A percentile compares a stretch with the other conserved stretches of the same genome.
phyloP scores from a whole-genome alignment of 805 yeast species.

The Metschnikowia borealis region DNA sequence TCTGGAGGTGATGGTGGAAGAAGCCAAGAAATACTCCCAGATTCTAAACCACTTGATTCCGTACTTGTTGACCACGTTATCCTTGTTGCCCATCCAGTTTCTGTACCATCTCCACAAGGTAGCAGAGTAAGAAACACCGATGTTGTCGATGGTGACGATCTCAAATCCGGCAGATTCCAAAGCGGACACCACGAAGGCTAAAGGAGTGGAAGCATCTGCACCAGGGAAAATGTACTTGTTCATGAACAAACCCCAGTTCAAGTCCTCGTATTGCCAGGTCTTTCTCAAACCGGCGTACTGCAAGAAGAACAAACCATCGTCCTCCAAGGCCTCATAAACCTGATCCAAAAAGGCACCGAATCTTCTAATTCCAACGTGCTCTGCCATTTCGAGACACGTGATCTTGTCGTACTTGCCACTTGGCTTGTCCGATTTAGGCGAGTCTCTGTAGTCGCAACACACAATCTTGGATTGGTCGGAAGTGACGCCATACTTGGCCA shows the following conservation, averaged over 20 bases:
- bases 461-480: conserved; percentile 69
- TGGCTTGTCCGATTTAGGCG: conserved; percentile 58
- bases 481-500: conserved; percentile 64
- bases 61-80: conserved; percentile 69
- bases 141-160: conserved; percentile 76
- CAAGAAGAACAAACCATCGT: conserved; percentile 81
- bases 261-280: conserved; percentile 91
- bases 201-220: conserved; percentile 94
- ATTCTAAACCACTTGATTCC: conserved; percentile 89
- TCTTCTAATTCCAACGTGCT: conserved; percentile 90
- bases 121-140: conserved; percentile 90
- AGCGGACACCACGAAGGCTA: conserved; percentile 71
- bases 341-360: conserved; percentile 71
- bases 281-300: conserved; percentile 91
- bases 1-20: conserved; percentile 79
- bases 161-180: conserved; percentile 86
- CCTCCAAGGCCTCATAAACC: conserved; percentile 83
- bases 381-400: conserved; percentile 92
- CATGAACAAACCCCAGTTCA: conserved; percentile 93
- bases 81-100: conserved; percentile 86
- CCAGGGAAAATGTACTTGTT: conserved; percentile 96
- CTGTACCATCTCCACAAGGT: conserved; percentile 93
- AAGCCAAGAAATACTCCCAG: conserved; percentile 88
- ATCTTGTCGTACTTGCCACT: conserved; percentile 69
- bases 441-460: conserved; percentile 86